Base-by-base conservation (phyloP, 208 protist genomes). In the Crithidia sp. region DNA sequence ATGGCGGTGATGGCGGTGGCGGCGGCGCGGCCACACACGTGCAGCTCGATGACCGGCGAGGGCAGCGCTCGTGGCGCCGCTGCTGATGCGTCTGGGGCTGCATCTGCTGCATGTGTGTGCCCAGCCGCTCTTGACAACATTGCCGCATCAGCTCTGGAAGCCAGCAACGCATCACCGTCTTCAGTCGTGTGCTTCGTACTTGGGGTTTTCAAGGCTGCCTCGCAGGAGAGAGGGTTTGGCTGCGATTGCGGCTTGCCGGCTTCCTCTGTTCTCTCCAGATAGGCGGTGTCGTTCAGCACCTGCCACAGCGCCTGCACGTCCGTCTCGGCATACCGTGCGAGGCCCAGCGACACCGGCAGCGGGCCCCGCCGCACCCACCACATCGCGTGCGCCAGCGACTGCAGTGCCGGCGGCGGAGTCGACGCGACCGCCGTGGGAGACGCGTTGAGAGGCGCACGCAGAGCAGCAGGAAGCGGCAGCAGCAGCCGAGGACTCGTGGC, bases 321-420 rank as follows among this genome's bases (percentile, higher is more conserved):
- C 0, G 69, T 59, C 39, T 76, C 49, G 16, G 49, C 52, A 65
- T 86, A 91, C 56, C 76, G 50, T 58, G 76, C 47, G 6, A 91
- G 60, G 52, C 63, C 82, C 66, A 91, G 57, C 28, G 86, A 85
- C 19, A 91, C 67, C 7, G 77, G 74, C 62, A 86, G 68, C 8
- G 60, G 65, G 0, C 53, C 52, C n/a, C 74, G 67, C 28, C 49
- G 77, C 45, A 91, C 16, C 86, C 86, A 91, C 86, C 86, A 91
- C 53, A 85, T 19, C 40, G 86, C 72, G 7, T 66, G 63, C 14
- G 58, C 56, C n/a, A 91, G 74, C 28, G 80, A 76, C 50, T 77
- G 57, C 39, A 87, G 60, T 12, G 79, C 19, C 4, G 69, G 17
- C 3, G 75, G 67, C 13, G 52, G n/a, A 2, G 13, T 39, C 36